Base-by-base conservation (phyloP, 495 filamentous ascomycete genomes). In the Haplographium delicatum region DNA sequence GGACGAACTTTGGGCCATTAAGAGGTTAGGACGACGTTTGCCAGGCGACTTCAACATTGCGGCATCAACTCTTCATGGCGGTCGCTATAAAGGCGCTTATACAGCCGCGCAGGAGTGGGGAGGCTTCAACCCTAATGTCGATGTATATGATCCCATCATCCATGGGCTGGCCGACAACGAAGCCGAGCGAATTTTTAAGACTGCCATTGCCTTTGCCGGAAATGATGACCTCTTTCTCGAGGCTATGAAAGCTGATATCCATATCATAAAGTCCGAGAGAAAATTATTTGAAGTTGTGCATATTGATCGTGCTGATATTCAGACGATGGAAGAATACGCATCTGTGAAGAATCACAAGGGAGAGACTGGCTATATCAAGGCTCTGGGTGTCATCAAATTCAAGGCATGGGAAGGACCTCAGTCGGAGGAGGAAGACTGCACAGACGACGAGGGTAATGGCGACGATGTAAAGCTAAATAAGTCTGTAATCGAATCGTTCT, bases 21-120 rank as follows among this genome's bases (percentile, higher is more conserved):
- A 69, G 13, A 60, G 71, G 7, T 61, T 80, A 10, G 67, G 71
- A 5, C 46, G 57, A 4, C 46, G 65, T 4, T 72, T 82, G 1
- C 85, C 84, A 0, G 87, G 86, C n/a, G 65, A 73, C 33, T 90
- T 89, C 70, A 88, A 89, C 58, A 54, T 60, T 31, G 64, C 65
- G 1, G 62, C 61, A 19, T 66, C 64, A 16, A 69, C 61, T 5
- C 52, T 68, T n/a, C 65, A 59, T 23, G 64, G 57, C 16, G 65
- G 68, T 8, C 53, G 50, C 35, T 69, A 60, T 10, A 23, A 45
- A 15, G 33, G 25, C n/a, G 7, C 24, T 61, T 62, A 15, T 22
- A 33, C 24, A 26, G 42, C 11, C 56, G 71, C 8, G 65, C 66
- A 50, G 57, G 40, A 45, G 46, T 66, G 45, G 23, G 24, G 15